Percentiles rank a stretch among this genome's conserved stretches.
Evolutionary conservation across 345 rosid genomes (phyloP).

Genomic region (Angophora floribunda): DNA sequence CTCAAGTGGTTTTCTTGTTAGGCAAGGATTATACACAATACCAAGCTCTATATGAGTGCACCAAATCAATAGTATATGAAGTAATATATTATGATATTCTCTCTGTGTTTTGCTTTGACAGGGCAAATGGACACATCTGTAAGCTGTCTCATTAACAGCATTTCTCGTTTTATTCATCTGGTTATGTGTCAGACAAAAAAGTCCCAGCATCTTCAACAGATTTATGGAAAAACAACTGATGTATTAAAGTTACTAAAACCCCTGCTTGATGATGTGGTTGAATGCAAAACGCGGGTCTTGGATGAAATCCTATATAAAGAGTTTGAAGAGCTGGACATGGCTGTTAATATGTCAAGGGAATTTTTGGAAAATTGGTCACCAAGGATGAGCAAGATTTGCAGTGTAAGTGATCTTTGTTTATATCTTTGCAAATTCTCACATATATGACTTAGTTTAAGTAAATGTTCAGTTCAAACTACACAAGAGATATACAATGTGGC

Average conservation of each 20-base stretch:
- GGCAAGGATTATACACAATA: not conserved
- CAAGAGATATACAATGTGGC: not conserved
- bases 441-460: not conserved
- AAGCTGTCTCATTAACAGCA: constrained; percentile 70
- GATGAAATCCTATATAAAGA: constrained; percentile 43
- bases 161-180: constrained; percentile 76
- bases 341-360: constrained; percentile 71
- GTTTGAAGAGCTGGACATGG: constrained; percentile 65
- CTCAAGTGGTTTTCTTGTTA: not conserved
- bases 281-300: constrained; percentile 36
- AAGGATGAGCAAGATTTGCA: constrained; percentile 64
- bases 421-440: not conserved
- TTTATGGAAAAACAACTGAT: constrained; percentile 38
- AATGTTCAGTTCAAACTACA: not conserved
- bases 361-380: constrained; percentile 72
- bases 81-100: not conserved
- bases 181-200: constrained; percentile 69
- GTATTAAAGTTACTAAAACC: constrained; percentile 71
- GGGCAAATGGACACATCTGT: constrained; percentile 63
- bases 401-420: constrained; percentile 33
- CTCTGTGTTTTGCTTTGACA: constrained; percentile 6
- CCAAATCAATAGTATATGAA: not conserved
- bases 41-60: not conserved
- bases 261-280: constrained; percentile 68
- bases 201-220: constrained; percentile 39